Conservation (phyloP, 257 asterid genomes). For the Verbascum thapsus region DNA sequence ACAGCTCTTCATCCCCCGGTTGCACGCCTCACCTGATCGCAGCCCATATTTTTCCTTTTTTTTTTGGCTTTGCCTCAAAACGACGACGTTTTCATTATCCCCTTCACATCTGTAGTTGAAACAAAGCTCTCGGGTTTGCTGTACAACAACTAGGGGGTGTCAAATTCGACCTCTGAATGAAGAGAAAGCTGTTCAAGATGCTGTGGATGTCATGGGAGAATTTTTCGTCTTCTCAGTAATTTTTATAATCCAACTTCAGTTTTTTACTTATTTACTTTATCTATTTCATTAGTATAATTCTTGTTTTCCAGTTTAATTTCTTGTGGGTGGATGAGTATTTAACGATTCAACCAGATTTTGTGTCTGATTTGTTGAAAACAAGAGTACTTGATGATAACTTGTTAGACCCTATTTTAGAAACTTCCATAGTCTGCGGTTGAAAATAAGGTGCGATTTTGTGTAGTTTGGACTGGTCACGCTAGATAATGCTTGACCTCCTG, state of each 20-base stretch:
- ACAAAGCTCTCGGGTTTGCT: too few species aligned
- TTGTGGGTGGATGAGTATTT: slow-evolving; percentile 6
- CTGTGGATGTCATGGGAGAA: slow-evolving; percentile 92
- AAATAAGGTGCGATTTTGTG: too few species aligned
- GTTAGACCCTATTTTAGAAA: background rate
- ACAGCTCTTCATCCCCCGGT: too few species aligned
- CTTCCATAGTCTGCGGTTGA: too few species aligned
- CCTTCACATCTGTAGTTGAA: too few species aligned
- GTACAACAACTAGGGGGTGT: too few species aligned
- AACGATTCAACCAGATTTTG: slow-evolving; percentile 9
- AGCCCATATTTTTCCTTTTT: too few species aligned
- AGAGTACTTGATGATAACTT: background rate
- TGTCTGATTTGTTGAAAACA: background rate
- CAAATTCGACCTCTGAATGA: slow-evolving; percentile 87
- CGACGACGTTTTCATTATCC: too few species aligned
- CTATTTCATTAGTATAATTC: background rate
- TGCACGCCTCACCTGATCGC: too few species aligned
- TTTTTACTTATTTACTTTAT: slow-evolving; percentile 3
- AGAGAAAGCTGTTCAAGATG: slow-evolving; percentile 96
- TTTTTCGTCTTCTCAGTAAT: slow-evolving; percentile 76
- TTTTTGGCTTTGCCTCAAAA: too few species aligned
- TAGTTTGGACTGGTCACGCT: too few species aligned
- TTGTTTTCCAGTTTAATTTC: slow-evolving; percentile 2
- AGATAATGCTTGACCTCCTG: too few species aligned
- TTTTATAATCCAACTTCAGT: slow-evolving; percentile 29